Evolutionary conservation across 2,329 filamentous ascomycete genomes (phyloP), one percentile per base, ranked within the genome.

Genomic region (Karstenula rhodostoma): DNA sequence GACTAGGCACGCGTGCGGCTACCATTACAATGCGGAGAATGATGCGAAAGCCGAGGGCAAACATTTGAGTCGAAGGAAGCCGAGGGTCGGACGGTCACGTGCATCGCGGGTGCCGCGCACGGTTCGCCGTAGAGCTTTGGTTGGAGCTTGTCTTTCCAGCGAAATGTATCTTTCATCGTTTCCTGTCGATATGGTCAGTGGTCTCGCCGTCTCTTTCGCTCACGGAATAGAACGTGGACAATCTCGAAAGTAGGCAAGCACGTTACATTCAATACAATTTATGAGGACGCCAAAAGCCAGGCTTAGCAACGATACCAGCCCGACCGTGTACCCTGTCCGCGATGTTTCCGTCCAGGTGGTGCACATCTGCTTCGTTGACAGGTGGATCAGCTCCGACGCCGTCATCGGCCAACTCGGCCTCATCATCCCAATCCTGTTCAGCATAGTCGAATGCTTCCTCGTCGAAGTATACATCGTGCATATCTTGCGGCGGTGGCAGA

Each of bases 281-380:
- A 63, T 82, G 75, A 13, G 80, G 80, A 65, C 75, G 77, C 81
- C 81, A 83, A 67, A 82, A 82, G 5, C 76, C 71, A 10, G 62
- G 51, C 12, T 67, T 68, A 51, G 77, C 67, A 2, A 67, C 60
- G 40, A 64, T 66, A 43, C 67, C 61, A n/a, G 47, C 50, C 19
- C 49, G 33, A 55, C 46, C 33, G 29, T 42, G 49, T 15, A 37
- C 53, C 17, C 17, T 27, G 10, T 57, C 48, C 10, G 35, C 19
- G 19, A 25, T 12, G 53, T 48, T 56, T 9, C 51, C 15, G 35
- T 60, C 37, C 27, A 37, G 2, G 15, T 49, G 52, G 27, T 54
- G 25, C n/a, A n/a, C 13, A 17, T 53, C 29, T 15, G 22, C 12
- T 27, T 52, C 32, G n/a, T 59, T 43, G 1, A 13, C n/a, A 29